These are phyloP conservation scores for Anisodus tanguticus DNA, from an alignment of 257 asterid genomes.

Conservation along the genomic window DNA sequence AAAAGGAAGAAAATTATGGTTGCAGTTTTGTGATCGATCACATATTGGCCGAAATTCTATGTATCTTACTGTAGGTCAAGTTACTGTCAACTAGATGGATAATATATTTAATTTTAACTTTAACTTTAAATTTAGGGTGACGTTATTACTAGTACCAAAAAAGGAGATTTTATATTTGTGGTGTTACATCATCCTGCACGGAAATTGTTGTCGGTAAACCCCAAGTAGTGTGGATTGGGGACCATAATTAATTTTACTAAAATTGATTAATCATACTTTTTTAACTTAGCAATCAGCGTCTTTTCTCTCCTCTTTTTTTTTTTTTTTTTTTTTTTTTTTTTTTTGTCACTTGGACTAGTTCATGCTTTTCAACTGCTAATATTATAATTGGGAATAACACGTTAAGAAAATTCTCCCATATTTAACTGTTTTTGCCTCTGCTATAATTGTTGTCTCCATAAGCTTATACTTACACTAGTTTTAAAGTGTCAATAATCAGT, in stretches of 20 bases:
- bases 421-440: not conserved
- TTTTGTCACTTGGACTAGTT: not conserved
- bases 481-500: no score
- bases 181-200: not conserved
- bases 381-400: not conserved
- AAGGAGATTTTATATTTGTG: not conserved
- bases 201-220: constrained; percentile 19
- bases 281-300: not conserved
- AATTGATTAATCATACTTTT: not conserved
- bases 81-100: not conserved
- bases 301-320: not conserved
- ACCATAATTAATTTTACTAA: not conserved
- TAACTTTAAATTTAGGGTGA: not conserved
- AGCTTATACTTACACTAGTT: no score
- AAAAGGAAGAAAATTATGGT: no score
- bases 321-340: no score
- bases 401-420: no score
- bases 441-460: no score
- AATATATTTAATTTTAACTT: not conserved
- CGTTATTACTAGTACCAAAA: not conserved
- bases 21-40: no score
- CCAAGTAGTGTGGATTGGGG: constrained; percentile 18
- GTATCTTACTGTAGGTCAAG: not conserved
- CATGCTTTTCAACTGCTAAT: not conserved
- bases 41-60: no score